A percentile compares a stretch with the other conserved stretches of the same genome.
Conservation (phyloP, 1,284 basidiomycete genomes). For the Vanrija pseudolonga region DNA sequence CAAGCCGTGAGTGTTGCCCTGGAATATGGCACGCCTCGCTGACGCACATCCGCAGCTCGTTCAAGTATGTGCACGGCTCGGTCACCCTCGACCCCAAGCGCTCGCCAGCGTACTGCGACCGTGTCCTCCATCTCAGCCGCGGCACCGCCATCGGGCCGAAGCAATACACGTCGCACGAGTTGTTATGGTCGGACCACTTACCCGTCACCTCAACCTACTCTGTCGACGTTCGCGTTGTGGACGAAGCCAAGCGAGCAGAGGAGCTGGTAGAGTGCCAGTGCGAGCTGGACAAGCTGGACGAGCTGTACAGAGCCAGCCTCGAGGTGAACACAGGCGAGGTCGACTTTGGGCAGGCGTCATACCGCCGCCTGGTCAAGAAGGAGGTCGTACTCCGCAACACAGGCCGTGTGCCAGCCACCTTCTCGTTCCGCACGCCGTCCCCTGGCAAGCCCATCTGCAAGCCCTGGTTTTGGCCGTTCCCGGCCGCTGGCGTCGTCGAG, state of each 20-base stretch:
- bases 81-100: slow-evolving; percentile 35
- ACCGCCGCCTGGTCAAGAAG: slow-evolving; percentile 19
- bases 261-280: slow-evolving; percentile 42
- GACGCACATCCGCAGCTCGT: slow-evolving; percentile 23
- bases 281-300: slow-evolving; percentile 50
- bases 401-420: slow-evolving; percentile 34
- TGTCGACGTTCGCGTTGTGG: slow-evolving; percentile 24
- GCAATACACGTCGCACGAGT: slow-evolving; percentile 30
- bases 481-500: slow-evolving; percentile 23
- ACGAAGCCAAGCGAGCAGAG: slow-evolving; percentile 34
- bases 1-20: slow-evolving; percentile 27
- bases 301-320: slow-evolving; percentile 51
- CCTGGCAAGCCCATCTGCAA: slow-evolving; percentile 36
- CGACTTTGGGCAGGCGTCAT: slow-evolving; percentile 43
- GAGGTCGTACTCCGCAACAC: slow-evolving; percentile 29
- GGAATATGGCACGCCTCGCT: neutral
- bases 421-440: slow-evolving; percentile 32
- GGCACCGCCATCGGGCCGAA: slow-evolving; percentile 15
- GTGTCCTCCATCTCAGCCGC: slow-evolving; percentile 25
- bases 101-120: slow-evolving; percentile 42
- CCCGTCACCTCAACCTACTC: slow-evolving; percentile 29
- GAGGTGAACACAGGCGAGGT: slow-evolving; percentile 53
- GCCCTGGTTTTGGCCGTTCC: slow-evolving; percentile 38
- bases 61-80: slow-evolving; percentile 44
- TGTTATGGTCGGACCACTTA: slow-evolving; percentile 45